Evolutionary conservation across 2,329 filamentous ascomycete species (phyloP).

Genomic region (Clathrospora elynae): DNA sequence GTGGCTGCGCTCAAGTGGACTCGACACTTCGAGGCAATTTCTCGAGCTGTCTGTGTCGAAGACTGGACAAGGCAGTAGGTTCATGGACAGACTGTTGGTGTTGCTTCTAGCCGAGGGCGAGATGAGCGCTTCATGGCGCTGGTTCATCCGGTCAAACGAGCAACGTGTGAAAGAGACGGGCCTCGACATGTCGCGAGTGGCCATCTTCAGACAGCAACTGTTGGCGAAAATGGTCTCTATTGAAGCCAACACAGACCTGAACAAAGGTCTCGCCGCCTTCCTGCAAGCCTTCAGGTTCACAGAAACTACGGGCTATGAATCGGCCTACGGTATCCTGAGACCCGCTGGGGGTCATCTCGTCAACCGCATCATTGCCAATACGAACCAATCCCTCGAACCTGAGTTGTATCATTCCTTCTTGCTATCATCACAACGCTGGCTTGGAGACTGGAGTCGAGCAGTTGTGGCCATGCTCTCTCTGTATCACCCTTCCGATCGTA

Average conservation of each 20-base stretch:
- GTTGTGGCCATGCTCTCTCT: constrained; percentile 38
- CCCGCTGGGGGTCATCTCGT: constrained; percentile 34
- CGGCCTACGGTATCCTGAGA: constrained; percentile 19
- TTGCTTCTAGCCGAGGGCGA: constrained; percentile 32
- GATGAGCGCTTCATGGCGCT: constrained; percentile 34
- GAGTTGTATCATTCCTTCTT: constrained; percentile 37
- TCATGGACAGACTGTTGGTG: constrained; percentile 28
- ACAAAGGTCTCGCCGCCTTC: constrained; percentile 31
- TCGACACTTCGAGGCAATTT: constrained; percentile 37
- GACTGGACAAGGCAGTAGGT: constrained; percentile 13
- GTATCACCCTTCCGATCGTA: constrained; percentile 34
- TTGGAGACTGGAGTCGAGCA: constrained; percentile 25
- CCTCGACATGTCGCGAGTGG: constrained; percentile 15
- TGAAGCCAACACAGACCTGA: constrained; percentile 17
- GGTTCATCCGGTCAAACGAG: constrained; percentile 30
- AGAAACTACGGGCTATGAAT: constrained; percentile 15
- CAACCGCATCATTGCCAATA: constrained; percentile 27
- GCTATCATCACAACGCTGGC: constrained; percentile 28
- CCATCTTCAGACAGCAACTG: constrained; percentile 28
- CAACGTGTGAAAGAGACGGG: constrained; percentile 26
- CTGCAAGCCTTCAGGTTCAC: constrained; percentile 29
- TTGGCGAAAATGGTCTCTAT: constrained; percentile 31
- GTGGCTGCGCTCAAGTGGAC: constrained; percentile 39
- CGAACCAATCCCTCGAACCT: constrained; percentile 8
- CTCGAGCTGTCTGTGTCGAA: constrained; percentile 21